Base-by-base conservation (phyloP, 148 eudicot genomes). In the Hydrangea macrophylla region DNA sequence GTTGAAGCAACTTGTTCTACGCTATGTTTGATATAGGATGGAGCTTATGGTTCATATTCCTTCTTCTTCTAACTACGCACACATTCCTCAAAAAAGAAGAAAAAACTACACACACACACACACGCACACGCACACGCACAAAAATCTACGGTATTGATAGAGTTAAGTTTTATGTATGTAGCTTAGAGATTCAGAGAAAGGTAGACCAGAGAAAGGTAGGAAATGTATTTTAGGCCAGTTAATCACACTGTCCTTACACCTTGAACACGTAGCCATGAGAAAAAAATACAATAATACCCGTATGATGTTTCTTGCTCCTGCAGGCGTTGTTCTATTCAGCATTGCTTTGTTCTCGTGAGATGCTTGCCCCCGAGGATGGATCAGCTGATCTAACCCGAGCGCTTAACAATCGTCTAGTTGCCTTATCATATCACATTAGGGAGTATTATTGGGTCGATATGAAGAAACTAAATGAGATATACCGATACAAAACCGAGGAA, bases 241-340 rank as follows among this genome's bases (percentile, higher is more conserved):
- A n/a, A n/a, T n/a, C n/a, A n/a, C n/a, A n/a, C n/a, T n/a, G n/a
- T n/a, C n/a, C n/a, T n/a, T n/a, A n/a, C n/a, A n/a, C n/a, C n/a
- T n/a, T n/a, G n/a, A n/a, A n/a, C n/a, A n/a, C n/a, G n/a, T n/a
- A n/a, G n/a, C n/a, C n/a, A n/a, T n/a, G n/a, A n/a, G n/a, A 48
- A 7, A 17, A 18, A 48, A 11, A 22, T 7, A 24, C 24, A 18
- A 0, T 32, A 13, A 12, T 12, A 17, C 33, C 9, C 12, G 20
- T 4, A 9, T 35, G 3, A 17, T 40, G 9, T 12, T 55, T 28
- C 8, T n/a, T 54, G 10, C 64, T 61, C 63, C 45, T 60, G 44
- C 82, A 90, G 96, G 86, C 92, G 40, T 64, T 87, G 65, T 90
- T 87, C 73, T 85, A 85, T 77, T 87, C 96, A 20, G 92, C 96